phyloP scores from a whole-genome alignment of 768 basidiomycete species.

The Pilatotrama ljubarskyi region DNA sequence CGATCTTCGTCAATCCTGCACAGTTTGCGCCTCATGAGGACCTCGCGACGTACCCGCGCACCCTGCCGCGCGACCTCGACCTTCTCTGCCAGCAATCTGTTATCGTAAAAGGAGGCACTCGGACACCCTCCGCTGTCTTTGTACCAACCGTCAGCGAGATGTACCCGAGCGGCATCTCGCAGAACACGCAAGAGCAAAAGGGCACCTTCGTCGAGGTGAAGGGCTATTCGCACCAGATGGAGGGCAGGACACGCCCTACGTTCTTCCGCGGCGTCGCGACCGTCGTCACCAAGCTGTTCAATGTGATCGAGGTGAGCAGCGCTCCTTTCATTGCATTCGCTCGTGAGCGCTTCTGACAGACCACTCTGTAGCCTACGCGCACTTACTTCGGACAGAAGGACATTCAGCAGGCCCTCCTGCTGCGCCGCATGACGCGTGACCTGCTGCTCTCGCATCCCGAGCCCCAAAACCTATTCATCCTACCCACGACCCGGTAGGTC shows the following conservation, averaged over 20 bases:
- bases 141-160: constrained; percentile 78
- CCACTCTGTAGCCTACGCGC: constrained; percentile 67
- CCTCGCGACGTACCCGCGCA: constrained; percentile 87
- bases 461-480: constrained; percentile 73
- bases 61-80: constrained; percentile 72
- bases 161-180: constrained; percentile 90
- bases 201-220: constrained; percentile 94
- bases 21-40: constrained; percentile 98
- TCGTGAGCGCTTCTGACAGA: not conserved
- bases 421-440: constrained; percentile 77
- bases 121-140: constrained; percentile 71
- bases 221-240: constrained; percentile 91
- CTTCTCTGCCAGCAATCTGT: constrained; percentile 46
- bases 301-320: constrained; percentile 72
- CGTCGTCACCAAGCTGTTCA: constrained; percentile 93
- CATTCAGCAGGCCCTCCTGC: constrained; percentile 90
- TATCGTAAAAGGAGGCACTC: constrained; percentile 20
- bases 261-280: constrained; percentile 98
- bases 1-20: constrained; percentile 97
- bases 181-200: constrained; percentile 68
- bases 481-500: constrained; percentile 73
- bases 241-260: constrained; percentile 80
- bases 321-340: not conserved
- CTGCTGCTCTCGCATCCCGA: constrained; percentile 79
- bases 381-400: constrained; percentile 99